These are phyloP conservation scores for Daldinia sp. DNA, from an alignment of 2,329 filamentous ascomycete species.

Conservation along the genomic window DNA sequence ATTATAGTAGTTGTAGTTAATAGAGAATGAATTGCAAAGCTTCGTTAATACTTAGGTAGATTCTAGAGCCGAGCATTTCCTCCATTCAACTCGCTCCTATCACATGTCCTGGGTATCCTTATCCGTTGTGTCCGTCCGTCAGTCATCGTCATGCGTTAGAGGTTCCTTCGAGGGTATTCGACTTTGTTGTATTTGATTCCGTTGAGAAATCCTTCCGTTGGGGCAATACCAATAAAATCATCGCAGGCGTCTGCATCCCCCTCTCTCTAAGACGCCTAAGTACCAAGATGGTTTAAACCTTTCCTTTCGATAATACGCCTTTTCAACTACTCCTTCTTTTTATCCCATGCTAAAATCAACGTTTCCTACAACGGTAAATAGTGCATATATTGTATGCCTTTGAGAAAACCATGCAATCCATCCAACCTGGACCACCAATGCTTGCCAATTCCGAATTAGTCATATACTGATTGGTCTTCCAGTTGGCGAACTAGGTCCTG, in stretches of 20 bases:
- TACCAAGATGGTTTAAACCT: slow-evolving; percentile 16
- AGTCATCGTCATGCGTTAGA: slow-evolving; percentile 12
- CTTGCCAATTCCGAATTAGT: slow-evolving; percentile 35
- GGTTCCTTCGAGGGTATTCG: slow-evolving; percentile 24
- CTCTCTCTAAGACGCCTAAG: slow-evolving; percentile 16
- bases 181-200: slow-evolving; percentile 24
- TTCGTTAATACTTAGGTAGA: slow-evolving; percentile 19
- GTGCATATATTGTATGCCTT: slow-evolving; percentile 18
- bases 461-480: slow-evolving; percentile 48
- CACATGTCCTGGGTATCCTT: slow-evolving; percentile 38
- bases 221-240: slow-evolving; percentile 29
- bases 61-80: slow-evolving; percentile 15
- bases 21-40: slow-evolving; percentile 15
- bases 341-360: slow-evolving; percentile 20
- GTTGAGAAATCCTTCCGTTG: slow-evolving; percentile 13
- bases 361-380: slow-evolving; percentile 27
- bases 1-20: not conserved
- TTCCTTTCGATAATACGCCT: slow-evolving; percentile 13
- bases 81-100: slow-evolving; percentile 28
- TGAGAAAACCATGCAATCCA: slow-evolving; percentile 12
- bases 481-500: slow-evolving; percentile 57
- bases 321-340: slow-evolving; percentile 11
- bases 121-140: slow-evolving; percentile 4
- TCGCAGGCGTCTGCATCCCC: slow-evolving; percentile 16
- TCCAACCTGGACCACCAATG: slow-evolving; percentile 6